Base-by-base conservation (phyloP, 495 filamentous ascomycete species). In the Tuber borchii region DNA sequence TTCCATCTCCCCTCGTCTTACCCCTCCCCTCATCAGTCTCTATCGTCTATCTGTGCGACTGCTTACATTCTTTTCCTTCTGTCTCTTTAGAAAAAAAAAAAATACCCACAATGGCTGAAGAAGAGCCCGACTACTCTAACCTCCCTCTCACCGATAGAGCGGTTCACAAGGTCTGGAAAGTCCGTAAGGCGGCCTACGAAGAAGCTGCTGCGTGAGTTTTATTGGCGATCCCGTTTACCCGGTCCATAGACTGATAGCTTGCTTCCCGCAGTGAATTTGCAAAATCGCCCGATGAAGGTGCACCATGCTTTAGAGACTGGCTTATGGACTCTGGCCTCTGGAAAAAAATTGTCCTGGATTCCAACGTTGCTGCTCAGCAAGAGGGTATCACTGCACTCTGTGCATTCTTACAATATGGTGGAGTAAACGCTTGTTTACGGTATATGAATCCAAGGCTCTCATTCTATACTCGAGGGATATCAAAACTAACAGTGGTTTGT, bases 281-380 rank as follows among this genome's bases (percentile, higher is more conserved):
- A 83, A 87, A 88, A 75, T 93, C 94, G 14, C 90, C 92, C 73
- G 93, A 95, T 86, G 95, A 98, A 84, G 89, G 92, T 78, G 91
- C 95, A 81, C 91, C 94, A 16, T 90, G 90, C 12, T 97, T 98
- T 76, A 87, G 88, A 72, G 92, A 93, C 12, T 98, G 97, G 83
- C 85, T 94, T 74, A 90, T 93, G 82, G 95, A 98, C 77, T 87
- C 93, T 2, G 86, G 90, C 43, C 82, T 98, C 77, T 97, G 93
- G 95, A 97, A 97, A 84, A 91, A 90, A 43, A 95, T 94, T 1
- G 94, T 94, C 8, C 90, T 91, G 71, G 95, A 99, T 84, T 97
- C 95, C 43, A 98, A 99, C 82, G 96, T 99, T 73, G 95, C 96
- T 14, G 95, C 95, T 73, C 95, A 99, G 82, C 91, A 95, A 83